Base-by-base conservation (phyloP, 2,329 filamentous ascomycete genomes). In the Verticillium tricorpus region DNA sequence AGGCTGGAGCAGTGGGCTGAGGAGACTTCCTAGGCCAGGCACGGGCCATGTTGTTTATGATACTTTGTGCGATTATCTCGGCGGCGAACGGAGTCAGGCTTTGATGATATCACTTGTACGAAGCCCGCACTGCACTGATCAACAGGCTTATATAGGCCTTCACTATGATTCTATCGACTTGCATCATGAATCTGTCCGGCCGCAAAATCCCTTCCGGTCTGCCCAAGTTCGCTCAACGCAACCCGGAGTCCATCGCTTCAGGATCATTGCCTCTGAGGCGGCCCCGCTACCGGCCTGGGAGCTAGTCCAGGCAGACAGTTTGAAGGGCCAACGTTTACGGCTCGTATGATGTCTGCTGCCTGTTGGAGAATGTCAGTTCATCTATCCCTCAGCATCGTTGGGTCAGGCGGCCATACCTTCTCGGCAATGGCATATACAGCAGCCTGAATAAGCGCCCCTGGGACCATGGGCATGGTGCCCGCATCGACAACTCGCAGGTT, bases 1-100 rank as follows among this genome's bases (percentile, higher is more conserved):
- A 72, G 80, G 63, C 70, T 87, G 39, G 84, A 85, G 70, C 73
- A 83, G 62, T 87, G 83, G 83, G 73, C 82, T 12, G 84, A 86
- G 60, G 75, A 78, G 55, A 82, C 81, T 59, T 58, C 65, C 40
- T 72, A 60, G 65, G 9, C 4, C 2, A 58, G 63, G 50, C 32
- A 56, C 8, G 22, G 34, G 28, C 28, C n/a, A 37, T 31, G 61
- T 35, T n/a, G 19, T 50, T 35, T 14, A 35, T 39, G n/a, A 22
- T 22, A 14, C 45, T 22, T 25, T 52, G 45, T 52, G 19, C 5
- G 19, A 5, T 52, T 25, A 14, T 22, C 11, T 12, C 17, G 19
- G 12, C 19, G 45, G 19, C n/a, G n/a, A 52, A 52, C 9, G 45
- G 45, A 52, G 45, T 52, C 22, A 12, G 45, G 45, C 28, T 15